phyloP scores from a whole-genome alignment of 1,284 basidiomycete genomes.

The Sanghuangporus sanghuang region DNA sequence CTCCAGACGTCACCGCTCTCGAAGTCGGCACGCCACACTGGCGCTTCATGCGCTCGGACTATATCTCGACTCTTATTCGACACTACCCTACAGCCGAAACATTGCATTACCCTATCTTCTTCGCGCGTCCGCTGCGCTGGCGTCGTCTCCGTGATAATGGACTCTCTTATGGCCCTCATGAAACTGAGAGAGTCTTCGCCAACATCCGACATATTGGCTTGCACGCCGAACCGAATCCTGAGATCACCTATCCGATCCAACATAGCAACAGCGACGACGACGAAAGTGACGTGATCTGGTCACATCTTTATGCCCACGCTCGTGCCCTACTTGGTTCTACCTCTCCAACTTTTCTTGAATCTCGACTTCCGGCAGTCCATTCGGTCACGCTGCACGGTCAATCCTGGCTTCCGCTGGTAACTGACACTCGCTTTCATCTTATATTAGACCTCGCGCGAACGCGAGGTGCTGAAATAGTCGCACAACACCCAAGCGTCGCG shows the following conservation, averaged over 20 bases:
- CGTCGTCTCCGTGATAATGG: neutral
- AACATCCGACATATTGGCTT: neutral
- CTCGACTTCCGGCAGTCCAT: neutral
- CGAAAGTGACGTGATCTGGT: neutral
- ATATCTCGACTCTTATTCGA: slow-evolving; percentile 2
- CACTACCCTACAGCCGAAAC: slow-evolving; percentile 3
- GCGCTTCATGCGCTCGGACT: slow-evolving; percentile 8
- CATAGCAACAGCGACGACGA: neutral
- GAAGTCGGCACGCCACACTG: slow-evolving; percentile 5
- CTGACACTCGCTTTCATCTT: neutral
- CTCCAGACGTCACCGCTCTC: neutral
- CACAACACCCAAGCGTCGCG: neutral
- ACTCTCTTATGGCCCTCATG: neutral
- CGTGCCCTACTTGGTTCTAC: neutral
- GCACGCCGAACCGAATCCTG: slow-evolving; percentile 1
- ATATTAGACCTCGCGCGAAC: neutral
- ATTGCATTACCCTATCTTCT: slow-evolving; percentile 10
- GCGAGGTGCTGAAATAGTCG: neutral
- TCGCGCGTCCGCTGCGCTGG: neutral
- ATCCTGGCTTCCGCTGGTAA: neutral
- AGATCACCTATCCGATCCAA: neutral
- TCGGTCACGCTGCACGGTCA: neutral
- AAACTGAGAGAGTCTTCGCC: neutral
- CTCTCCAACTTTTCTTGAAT: neutral
- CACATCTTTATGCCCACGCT: neutral